Percentiles rank a stretch among this genome's conserved stretches.
These are phyloP conservation scores for Scedosporium apiospermum DNA, from an alignment of 2,329 filamentous ascomycete species.

Conservation along the genomic window DNA sequence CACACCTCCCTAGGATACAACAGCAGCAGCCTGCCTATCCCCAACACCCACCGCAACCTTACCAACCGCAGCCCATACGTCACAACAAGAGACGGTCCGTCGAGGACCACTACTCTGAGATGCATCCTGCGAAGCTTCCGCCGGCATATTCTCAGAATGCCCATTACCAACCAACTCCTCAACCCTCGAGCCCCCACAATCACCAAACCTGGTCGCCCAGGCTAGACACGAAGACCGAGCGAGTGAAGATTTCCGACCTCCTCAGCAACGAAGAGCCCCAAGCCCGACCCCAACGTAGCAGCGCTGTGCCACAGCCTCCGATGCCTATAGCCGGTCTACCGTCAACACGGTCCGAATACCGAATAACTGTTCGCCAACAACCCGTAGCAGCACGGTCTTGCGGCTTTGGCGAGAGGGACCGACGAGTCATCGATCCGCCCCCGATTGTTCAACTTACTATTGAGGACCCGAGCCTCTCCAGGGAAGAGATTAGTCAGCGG, in stretches of 20 bases:
- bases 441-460: conserved; percentile 70
- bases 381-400: conserved; percentile 70
- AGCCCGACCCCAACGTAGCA: conserved; percentile 1
- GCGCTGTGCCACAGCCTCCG: background rate
- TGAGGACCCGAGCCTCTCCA: conserved; percentile 43
- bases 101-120: conserved; percentile 8
- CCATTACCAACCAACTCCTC: conserved; percentile 2
- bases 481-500: conserved; percentile 40
- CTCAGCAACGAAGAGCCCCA: conserved; percentile 9
- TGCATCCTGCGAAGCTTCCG: conserved; percentile 10
- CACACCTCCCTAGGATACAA: conserved; percentile 4
- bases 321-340: background rate
- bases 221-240: conserved; percentile 9
- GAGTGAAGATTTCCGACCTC: conserved; percentile 14
- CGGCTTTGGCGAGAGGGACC: conserved; percentile 73
- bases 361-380: conserved; percentile 62
- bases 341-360: conserved; percentile 21
- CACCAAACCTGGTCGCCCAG: conserved; percentile 4
- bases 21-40: conserved; percentile 2
- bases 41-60: conserved; percentile 4
- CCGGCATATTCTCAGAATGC: conserved; percentile 7
- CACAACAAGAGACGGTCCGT: conserved; percentile 3
- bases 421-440: conserved; percentile 73
- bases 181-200: conserved; percentile 2
- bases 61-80: background rate